phyloP scores from a whole-genome alignment of 106 monocot species.

The Agapanthus africanus region DNA sequence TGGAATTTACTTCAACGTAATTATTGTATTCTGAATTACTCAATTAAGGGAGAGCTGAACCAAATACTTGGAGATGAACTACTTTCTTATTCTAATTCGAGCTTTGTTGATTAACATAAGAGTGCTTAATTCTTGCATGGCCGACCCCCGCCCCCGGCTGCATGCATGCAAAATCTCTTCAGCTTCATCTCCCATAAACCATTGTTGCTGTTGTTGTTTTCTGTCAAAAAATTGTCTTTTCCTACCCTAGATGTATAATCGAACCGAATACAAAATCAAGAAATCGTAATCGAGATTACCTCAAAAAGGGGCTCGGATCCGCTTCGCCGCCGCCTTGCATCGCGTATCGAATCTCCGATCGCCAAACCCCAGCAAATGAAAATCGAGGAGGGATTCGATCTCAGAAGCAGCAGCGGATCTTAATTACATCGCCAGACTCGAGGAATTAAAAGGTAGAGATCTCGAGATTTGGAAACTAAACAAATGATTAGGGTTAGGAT shows the following conservation, averaged over 20 bases:
- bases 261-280: not conserved
- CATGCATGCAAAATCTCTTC: not conserved
- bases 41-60: not conserved
- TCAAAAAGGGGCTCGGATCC: conserved; percentile 2
- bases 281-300: not conserved
- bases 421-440: not conserved
- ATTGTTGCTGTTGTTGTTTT: too few species aligned
- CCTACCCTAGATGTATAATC: too few species aligned
- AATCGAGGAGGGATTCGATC: not conserved
- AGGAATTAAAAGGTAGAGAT: not conserved
- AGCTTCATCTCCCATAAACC: not conserved
- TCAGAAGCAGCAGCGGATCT: not conserved
- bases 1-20: too few species aligned
- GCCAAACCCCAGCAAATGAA: not conserved
- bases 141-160: too few species aligned
- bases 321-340: not conserved
- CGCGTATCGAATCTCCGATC: not conserved
- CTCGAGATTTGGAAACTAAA: not conserved
- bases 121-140: not conserved
- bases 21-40: too few species aligned
- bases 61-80: not conserved
- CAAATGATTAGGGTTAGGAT: not conserved
- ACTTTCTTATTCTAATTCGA: not conserved
- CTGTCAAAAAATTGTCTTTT: too few species aligned
- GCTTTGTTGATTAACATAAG: not conserved